Base-by-base conservation (phyloP, 2,329 filamentous ascomycete genomes). In the Pseudogymnoascus sp. region DNA sequence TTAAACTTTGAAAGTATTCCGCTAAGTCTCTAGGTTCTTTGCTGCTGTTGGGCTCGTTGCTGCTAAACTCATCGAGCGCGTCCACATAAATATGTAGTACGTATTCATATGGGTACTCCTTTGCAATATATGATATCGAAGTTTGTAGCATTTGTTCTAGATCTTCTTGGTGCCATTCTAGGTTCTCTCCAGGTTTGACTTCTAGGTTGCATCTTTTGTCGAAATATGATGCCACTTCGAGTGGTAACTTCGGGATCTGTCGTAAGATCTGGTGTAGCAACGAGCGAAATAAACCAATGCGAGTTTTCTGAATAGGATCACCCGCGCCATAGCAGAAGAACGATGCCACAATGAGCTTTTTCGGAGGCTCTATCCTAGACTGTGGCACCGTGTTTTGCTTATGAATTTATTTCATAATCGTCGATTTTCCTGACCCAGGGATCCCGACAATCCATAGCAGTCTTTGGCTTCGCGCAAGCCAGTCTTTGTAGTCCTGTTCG, bases 281-380 rank as follows among this genome's bases (percentile, higher is more conserved):
- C 0, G 80, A 80, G 2, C 81, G 75, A 65, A 82, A 83, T 70
- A 85, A 76, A 0, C 83, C 82, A 23, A 15, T n/a, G 1, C 42
- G 21, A 21, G 1, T 46, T 46, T n/a, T 26, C 5, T 46, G 42
- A 9, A 46, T 1, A n/a, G 5, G 1, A 7, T 1, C 11, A 10
- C 42, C 42, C 1, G 21, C 6, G 2, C 42, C 4, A 1, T 46
- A 10, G 42, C 42, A 46, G 21, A 46, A 46, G 7, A 46, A 46
- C 0, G 53, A 59, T 35, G 26, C 53, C 7, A 59, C 15, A 59
- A 59, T 59, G 15, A 4, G 5, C 13, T 21, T 59, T 59, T 33
- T 59, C 2, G 1, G 19, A 7, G 42, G 2, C 29, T 23, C 9
- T 19, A 2, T 33, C 7, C 7, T 3, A 9, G 7, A 4, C 0